A percentile compares a stretch with the other conserved stretches of the same genome.
Evolutionary conservation across 441 rosid species (phyloP).

Genomic region (Erodium moschatum): DNA sequence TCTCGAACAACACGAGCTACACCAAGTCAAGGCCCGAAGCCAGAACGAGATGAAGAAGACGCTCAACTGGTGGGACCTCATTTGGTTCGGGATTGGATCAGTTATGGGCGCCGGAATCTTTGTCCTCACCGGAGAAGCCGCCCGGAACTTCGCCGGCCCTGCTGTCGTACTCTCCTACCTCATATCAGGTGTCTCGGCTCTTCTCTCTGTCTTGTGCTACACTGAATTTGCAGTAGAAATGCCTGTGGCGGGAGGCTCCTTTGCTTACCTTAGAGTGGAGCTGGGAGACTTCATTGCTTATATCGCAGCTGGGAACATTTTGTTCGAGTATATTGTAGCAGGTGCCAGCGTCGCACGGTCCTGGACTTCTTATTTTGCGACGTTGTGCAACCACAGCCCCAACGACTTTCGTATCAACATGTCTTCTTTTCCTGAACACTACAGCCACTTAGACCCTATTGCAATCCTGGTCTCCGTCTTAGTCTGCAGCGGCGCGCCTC

Average conservation of each 20-base stretch:
- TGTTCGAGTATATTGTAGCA: slow-evolving; percentile 52
- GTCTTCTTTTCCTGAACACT: slow-evolving; percentile 29
- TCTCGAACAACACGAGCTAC: slow-evolving; percentile 39
- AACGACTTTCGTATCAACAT: slow-evolving; percentile 37
- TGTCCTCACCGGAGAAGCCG: slow-evolving; percentile 68
- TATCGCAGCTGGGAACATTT: slow-evolving; percentile 69
- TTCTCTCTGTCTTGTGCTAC: slow-evolving; percentile 67
- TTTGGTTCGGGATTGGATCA: slow-evolving; percentile 72
- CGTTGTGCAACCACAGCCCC: slow-evolving; percentile 45
- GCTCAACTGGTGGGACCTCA: slow-evolving; percentile 68
- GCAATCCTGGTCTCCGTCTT: slow-evolving; percentile 34
- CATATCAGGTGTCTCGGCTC: slow-evolving; percentile 51
- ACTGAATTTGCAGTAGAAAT: slow-evolving; percentile 62
- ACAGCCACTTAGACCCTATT: slow-evolving; percentile 51
- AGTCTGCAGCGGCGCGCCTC: slow-evolving; percentile 35
- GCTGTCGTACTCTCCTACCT: slow-evolving; percentile 57
- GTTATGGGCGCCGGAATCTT: slow-evolving; percentile 76
- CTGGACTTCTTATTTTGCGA: slow-evolving; percentile 71
- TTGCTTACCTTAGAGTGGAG: slow-evolving; percentile 65
- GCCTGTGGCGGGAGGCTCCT: slow-evolving; percentile 70
- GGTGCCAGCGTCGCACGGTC: slow-evolving; percentile 69
- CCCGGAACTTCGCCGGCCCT: slow-evolving; percentile 48
- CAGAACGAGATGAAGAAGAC: slow-evolving; percentile 51
- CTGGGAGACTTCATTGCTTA: slow-evolving; percentile 69
- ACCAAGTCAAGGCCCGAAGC: slow-evolving; percentile 41